Evolutionary conservation across 352 stramenopile species (phyloP).

Genomic region (Thalassiosira mediterranea): DNA sequence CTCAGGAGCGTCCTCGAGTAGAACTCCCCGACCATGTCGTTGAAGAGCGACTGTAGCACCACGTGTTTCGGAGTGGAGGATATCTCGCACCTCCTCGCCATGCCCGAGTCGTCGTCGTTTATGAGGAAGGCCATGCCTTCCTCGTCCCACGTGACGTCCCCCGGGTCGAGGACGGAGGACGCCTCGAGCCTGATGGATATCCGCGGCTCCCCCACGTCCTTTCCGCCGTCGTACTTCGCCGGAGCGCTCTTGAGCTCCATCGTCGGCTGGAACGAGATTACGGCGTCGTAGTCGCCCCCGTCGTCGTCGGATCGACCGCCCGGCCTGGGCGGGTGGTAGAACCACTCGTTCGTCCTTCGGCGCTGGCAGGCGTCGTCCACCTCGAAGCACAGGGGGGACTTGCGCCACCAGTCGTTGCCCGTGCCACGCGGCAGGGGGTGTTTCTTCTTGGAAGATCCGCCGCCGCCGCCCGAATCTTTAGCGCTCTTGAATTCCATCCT

Average conservation of each 20-base stretch:
- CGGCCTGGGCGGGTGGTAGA: conserved; percentile 19
- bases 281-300: not conserved
- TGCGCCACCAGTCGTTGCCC: conserved; percentile 43
- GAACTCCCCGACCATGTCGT: conserved; percentile 61
- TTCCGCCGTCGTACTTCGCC: conserved; percentile 45
- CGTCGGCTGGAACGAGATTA: conserved; percentile 33
- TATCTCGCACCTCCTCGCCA: conserved; percentile 24
- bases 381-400: conserved; percentile 43
- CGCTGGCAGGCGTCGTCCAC: conserved; percentile 46
- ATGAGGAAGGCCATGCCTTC: conserved; percentile 1
- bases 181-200: conserved; percentile 34
- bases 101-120: not conserved
- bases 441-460: not conserved
- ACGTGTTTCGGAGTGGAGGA: conserved; percentile 38
- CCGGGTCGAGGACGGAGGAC: conserved; percentile 6
- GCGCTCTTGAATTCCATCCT: not conserved
- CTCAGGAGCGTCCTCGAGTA: conserved; percentile 41
- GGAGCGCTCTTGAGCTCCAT: conserved; percentile 42
- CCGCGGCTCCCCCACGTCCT: conserved; percentile 21
- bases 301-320: not conserved
- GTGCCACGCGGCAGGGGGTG: conserved; percentile 2
- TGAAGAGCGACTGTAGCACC: conserved; percentile 45
- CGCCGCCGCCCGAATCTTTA: not conserved
- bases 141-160: conserved; percentile 1
- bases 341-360: conserved; percentile 29